phyloP scores from a whole-genome alignment of 345 rosid species.

The Eucalyptus camaldulensis region DNA sequence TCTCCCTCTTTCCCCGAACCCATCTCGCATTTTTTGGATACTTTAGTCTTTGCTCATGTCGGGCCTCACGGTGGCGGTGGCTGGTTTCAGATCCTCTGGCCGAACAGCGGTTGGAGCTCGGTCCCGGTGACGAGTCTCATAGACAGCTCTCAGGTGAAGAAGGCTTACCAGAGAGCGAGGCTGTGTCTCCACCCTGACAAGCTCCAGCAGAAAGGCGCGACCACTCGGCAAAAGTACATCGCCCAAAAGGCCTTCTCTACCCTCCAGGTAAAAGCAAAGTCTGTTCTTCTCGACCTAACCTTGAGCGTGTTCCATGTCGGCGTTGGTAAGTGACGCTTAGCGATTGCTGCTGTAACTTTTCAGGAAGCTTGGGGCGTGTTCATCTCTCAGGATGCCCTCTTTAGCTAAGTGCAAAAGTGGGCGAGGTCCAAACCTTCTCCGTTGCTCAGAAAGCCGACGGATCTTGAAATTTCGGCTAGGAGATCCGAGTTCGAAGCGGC shows the following conservation, averaged over 20 bases:
- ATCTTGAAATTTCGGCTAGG: background rate
- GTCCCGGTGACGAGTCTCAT: conserved; percentile 39
- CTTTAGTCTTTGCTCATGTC: background rate
- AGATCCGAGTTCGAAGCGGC: background rate
- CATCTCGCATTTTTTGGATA: background rate
- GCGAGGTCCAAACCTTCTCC: background rate
- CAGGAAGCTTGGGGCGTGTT: background rate
- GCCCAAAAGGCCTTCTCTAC: conserved; percentile 66
- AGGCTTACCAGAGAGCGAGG: conserved; percentile 88
- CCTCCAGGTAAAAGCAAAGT: conserved; percentile 48
- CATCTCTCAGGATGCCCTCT: background rate
- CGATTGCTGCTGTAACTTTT: background rate
- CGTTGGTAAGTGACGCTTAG: background rate
- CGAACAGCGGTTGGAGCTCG: conserved; percentile 61
- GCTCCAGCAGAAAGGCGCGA: conserved; percentile 77
- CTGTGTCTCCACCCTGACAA: conserved; percentile 94
- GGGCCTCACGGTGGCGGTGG: background rate
- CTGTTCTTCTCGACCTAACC: background rate
- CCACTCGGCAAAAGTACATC: conserved; percentile 47
- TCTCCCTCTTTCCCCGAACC: background rate
- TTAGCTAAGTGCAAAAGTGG: background rate
- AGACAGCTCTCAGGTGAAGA: conserved; percentile 73
- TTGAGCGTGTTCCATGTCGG: background rate
- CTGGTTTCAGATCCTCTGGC: conserved; percentile 55
- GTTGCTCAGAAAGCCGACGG: background rate